Evolutionary conservation across 2,329 filamentous ascomycete species (phyloP), one percentile per base, ranked within the genome.

Genomic region (Volutella citrinella): DNA sequence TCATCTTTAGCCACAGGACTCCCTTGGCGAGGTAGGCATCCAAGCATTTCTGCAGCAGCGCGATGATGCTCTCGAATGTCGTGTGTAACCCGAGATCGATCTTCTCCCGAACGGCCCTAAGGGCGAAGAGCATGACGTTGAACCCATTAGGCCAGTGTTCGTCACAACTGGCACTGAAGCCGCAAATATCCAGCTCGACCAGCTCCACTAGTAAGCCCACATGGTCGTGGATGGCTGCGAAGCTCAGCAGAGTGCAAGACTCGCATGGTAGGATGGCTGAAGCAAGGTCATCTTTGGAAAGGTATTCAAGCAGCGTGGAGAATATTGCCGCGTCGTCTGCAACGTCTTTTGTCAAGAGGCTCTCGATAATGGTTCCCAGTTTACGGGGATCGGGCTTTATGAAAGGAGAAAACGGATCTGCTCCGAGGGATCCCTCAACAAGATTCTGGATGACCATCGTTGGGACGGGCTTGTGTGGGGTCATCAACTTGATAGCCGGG

Each of bases 241-340:
- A 49, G 20, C 50, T 53, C 23, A 53, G 34, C 10, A 53, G 42
- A 16, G 48, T 53, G 15, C 50, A 53, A 2, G 39, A 36, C n/a
- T 37, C 30, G 24, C 50, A 53, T 11, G 50, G 46, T 36, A 53
- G 21, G 22, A 47, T 28, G 11, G 48, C 48, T 10, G 40, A 27
- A 20, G 28, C 33, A 3, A 53, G 6, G 7, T 48, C 34, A 4
- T 41, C 25, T 30, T 31, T 42, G 4, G 49, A 40, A 12, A 48
- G 27, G 4, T 46, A 26, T 6, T 32, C 17, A 20, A 52, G 41
- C 6, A 52, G 28, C 4, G 39, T 28, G 3, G 18, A 21, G 16
- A 53, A 43, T 3, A 40, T 15, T 9, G 23, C 34, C 1, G 40
- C 35, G 6, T 14, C 17, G 19, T 23, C 32, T 5, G 29, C 16